Percentiles rank a stretch among this genome's conserved stretches.
These are phyloP conservation scores for Rhodamnia argentea DNA, from an alignment of 345 rosid species.

Conservation along the genomic window DNA sequence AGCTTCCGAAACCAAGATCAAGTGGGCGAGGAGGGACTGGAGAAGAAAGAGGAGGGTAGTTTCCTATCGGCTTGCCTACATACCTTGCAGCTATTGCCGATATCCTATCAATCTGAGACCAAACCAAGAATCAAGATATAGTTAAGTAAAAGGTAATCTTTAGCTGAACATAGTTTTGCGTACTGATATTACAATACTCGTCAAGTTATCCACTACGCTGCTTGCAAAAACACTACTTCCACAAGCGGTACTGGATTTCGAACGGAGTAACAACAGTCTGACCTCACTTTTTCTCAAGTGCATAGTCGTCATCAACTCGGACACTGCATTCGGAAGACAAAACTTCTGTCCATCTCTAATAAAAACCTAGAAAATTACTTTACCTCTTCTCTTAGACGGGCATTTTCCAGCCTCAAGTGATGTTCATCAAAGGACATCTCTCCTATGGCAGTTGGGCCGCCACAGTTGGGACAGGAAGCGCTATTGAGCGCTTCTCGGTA, in stretches of 20 bases:
- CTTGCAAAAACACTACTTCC: background rate
- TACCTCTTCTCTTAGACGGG: constrained; percentile 89
- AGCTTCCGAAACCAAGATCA: constrained; percentile 55
- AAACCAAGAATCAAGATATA: background rate
- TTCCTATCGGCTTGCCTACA: constrained; percentile 83
- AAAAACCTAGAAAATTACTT: background rate
- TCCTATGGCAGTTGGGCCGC: constrained; percentile 89
- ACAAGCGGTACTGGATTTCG: background rate
- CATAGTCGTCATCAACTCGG: background rate
- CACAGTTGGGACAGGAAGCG: constrained; percentile 92
- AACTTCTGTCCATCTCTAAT: background rate
- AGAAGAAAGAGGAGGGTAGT: constrained; percentile 57
- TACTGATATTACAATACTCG: background rate
- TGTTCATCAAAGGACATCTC: constrained; percentile 99
- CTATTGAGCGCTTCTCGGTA: constrained; percentile 83
- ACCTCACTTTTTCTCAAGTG: background rate
- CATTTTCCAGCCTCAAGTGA: constrained; percentile 82
- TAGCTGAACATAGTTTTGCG: background rate
- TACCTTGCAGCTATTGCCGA: constrained; percentile 92
- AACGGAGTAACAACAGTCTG: background rate
- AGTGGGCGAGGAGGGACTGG: constrained; percentile 55
- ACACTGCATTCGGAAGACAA: background rate
- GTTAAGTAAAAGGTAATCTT: background rate
- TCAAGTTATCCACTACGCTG: background rate
- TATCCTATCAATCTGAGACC: constrained; percentile 66